These are phyloP conservation scores for Amanita polypyramis DNA, from an alignment of 768 basidiomycete genomes.

Conservation along the genomic window DNA sequence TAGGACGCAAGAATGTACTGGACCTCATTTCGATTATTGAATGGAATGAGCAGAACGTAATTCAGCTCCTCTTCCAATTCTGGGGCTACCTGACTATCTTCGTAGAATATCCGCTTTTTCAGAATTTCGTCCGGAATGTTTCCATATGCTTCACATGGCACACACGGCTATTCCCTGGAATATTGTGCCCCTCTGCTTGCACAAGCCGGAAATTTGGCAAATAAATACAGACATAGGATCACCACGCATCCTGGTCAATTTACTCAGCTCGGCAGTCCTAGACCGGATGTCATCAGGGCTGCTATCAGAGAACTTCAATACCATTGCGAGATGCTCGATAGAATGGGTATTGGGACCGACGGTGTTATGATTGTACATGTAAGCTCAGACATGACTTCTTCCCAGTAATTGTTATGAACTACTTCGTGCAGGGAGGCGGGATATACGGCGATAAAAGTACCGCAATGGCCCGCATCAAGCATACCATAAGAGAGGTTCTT, in stretches of 20 bases:
- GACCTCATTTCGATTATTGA: slow-evolving; percentile 69
- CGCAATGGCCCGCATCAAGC: slow-evolving; percentile 63
- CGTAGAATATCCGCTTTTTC: slow-evolving; percentile 71
- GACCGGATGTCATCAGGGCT: slow-evolving; percentile 59
- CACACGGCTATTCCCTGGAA: slow-evolving; percentile 71
- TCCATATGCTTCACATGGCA: slow-evolving; percentile 78
- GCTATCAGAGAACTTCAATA: slow-evolving; percentile 76
- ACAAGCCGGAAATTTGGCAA: slow-evolving; percentile 55
- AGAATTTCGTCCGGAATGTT: slow-evolving; percentile 89
- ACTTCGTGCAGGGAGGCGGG: slow-evolving; percentile 50
- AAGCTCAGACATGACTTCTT: slow-evolving; percentile 13
- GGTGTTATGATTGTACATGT: slow-evolving; percentile 85
- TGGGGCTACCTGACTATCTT: background rate
- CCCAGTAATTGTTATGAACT: background rate
- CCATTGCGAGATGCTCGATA: slow-evolving; percentile 80
- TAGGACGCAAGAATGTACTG: slow-evolving; percentile 65
- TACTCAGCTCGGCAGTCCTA: slow-evolving; percentile 75
- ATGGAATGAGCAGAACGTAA: slow-evolving; percentile 84
- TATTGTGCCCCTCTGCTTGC: slow-evolving; percentile 53
- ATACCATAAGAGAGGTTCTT: slow-evolving; percentile 50
- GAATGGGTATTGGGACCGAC: slow-evolving; percentile 75
- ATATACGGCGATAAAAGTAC: slow-evolving; percentile 72
- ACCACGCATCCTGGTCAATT: slow-evolving; percentile 88
- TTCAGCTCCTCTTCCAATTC: background rate
- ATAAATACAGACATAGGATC: slow-evolving; percentile 63